Conservation (phyloP, 2,329 filamentous ascomycete species). For the Colletotrichum incanum region DNA sequence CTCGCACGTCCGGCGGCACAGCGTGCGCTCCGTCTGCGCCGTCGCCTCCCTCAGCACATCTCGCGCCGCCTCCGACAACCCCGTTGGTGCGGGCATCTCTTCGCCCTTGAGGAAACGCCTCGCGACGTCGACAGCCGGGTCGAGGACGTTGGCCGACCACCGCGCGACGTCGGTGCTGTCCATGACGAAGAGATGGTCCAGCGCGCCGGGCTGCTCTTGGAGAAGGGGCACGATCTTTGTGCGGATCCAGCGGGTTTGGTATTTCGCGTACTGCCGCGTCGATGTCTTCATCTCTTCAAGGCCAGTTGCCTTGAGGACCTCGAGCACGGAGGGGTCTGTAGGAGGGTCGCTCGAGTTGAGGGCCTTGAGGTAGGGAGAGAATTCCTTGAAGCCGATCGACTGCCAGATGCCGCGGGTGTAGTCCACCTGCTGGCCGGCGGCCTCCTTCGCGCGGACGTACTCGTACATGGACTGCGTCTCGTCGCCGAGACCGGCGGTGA, state of each 20-base stretch:
- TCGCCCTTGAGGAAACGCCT: constrained; percentile 73
- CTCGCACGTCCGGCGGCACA: constrained; percentile 77
- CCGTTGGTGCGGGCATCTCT: constrained; percentile 65
- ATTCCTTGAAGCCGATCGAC: constrained; percentile 96
- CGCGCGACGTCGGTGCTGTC: constrained; percentile 80
- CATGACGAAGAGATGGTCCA: constrained; percentile 80
- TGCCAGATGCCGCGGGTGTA: constrained; percentile 92
- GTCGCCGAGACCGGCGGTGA: constrained; percentile 67
- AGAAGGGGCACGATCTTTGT: constrained; percentile 84
- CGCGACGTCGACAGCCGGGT: constrained; percentile 75
- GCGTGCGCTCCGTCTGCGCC: constrained; percentile 67
- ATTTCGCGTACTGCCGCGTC: constrained; percentile 89
- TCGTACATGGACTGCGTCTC: constrained; percentile 65
- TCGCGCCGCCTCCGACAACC: constrained; percentile 64
- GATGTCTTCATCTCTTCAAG: constrained; percentile 85
- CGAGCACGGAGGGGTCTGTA: constrained; percentile 58
- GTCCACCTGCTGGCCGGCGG: constrained; percentile 73
- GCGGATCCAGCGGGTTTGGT: constrained; percentile 89
- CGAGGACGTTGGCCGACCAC: constrained; percentile 77
- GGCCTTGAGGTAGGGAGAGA: constrained; percentile 78
- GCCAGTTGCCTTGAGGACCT: constrained; percentile 70
- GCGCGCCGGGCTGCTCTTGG: constrained; percentile 65
- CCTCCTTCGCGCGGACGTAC: constrained; percentile 53
- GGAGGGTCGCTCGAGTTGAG: constrained; percentile 47
- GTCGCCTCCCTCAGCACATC: constrained; percentile 69